Conservation (phyloP, 2,329 filamentous ascomycete species). For the Neofusicoccum umdonicola region DNA sequence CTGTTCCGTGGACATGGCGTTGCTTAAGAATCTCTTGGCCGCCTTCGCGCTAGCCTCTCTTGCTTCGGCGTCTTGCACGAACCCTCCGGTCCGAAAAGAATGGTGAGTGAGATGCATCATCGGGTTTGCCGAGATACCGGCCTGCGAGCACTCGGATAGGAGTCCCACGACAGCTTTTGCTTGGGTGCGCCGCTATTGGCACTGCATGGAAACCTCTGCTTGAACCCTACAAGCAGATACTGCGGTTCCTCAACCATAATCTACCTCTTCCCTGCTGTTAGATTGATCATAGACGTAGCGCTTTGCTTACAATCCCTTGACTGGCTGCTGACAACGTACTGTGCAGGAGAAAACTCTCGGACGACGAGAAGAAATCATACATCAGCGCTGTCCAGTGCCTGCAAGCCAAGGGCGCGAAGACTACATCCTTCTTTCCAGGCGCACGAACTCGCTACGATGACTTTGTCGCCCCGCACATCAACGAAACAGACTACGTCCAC, state of each 20-base stretch:
- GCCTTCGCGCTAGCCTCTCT: conserved; percentile 1
- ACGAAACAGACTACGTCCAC: conserved; percentile 22
- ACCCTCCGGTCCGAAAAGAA: conserved; percentile 11
- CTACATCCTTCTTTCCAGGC: conserved; percentile 27
- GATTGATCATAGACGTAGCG: no score
- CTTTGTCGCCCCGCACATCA: conserved; percentile 36
- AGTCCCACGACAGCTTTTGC: neutral
- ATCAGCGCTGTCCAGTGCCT: conserved; percentile 37
- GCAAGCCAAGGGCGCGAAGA: conserved; percentile 29
- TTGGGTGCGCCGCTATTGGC: no score
- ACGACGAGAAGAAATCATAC: conserved; percentile 31
- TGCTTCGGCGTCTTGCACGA: neutral
- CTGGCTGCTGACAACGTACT: conserved; percentile 20
- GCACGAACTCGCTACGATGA: conserved; percentile 37
- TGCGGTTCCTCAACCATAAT: no score
- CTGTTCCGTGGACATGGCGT: neutral
- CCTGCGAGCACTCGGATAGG: no score
- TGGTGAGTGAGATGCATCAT: neutral
- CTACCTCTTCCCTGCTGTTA: no score
- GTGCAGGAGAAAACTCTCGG: neutral
- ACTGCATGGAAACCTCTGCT: no score
- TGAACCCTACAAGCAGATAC: no score
- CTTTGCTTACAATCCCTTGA: no score
- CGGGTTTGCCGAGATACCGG: neutral
- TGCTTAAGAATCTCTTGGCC: neutral